A percentile compares a stretch with the other conserved stretches of the same genome.
Conservation (phyloP, 805 yeast species). For the Myxozyma lipomycoides region DNA sequence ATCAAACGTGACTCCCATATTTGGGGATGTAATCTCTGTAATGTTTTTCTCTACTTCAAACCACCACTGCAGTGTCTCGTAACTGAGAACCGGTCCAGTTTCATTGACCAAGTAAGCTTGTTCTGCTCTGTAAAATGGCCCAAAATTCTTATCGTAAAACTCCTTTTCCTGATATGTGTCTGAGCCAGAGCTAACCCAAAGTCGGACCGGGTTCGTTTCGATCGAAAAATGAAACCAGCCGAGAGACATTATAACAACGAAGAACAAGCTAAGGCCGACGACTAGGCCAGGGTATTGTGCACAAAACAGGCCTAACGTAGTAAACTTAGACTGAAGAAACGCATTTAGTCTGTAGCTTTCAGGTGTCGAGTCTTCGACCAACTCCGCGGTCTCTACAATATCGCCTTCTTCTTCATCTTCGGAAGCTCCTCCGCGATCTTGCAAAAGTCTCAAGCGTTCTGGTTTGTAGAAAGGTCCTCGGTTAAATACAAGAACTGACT, state of each 20-base stretch:
- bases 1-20: slow-evolving; percentile 42
- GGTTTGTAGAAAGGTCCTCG: slow-evolving; percentile 19
- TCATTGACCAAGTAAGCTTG: slow-evolving; percentile 73
- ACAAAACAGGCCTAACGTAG: slow-evolving; percentile 54
- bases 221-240: slow-evolving; percentile 53
- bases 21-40: slow-evolving; percentile 34
- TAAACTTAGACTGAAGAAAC: slow-evolving; percentile 47
- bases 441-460: slow-evolving; percentile 39
- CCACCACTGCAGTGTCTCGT: slow-evolving; percentile 83
- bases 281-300: slow-evolving; percentile 57
- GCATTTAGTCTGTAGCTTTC: slow-evolving; percentile 48
- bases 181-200: slow-evolving; percentile 85
- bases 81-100: slow-evolving; percentile 63
- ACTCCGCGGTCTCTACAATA: slow-evolving; percentile 31
- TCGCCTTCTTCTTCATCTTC: slow-evolving; percentile 37
- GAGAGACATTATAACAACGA: slow-evolving; percentile 47
- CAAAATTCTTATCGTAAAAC: slow-evolving; percentile 74
- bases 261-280: slow-evolving; percentile 42
- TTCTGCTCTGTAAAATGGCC: slow-evolving; percentile 86
- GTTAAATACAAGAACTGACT: slow-evolving; percentile 11
- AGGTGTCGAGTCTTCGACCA: slow-evolving; percentile 24
- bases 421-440: slow-evolving; percentile 41
- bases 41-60: slow-evolving; percentile 66
- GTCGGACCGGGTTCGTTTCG: slow-evolving; percentile 73
- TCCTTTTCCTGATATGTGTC: slow-evolving; percentile 63